Conservation (phyloP, 2,329 filamentous ascomycete genomes). For the Juglanconis sp. region DNA sequence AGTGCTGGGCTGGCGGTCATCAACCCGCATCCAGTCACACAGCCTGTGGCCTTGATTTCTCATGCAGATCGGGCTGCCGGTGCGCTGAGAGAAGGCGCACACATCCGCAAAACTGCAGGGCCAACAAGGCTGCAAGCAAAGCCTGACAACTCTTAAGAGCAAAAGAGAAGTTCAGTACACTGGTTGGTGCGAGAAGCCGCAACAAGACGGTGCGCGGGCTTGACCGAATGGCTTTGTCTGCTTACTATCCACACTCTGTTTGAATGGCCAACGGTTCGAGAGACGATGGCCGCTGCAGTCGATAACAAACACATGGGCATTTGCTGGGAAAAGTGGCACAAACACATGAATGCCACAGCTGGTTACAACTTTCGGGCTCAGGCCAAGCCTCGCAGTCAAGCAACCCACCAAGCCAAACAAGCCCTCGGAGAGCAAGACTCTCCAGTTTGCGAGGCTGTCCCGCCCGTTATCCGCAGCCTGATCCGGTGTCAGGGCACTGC, state of each 20-base stretch:
- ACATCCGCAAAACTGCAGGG: slow-evolving; percentile 5
- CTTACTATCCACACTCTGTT: background rate
- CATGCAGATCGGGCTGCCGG: slow-evolving; percentile 16
- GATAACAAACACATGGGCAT: too few relatives aligned
- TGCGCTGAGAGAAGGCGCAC: slow-evolving; percentile 2
- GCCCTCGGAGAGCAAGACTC: background rate
- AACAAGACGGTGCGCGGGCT: background rate
- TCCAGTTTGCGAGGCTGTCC: background rate
- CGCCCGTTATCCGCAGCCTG: background rate
- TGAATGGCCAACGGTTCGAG: background rate
- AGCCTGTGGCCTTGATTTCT: slow-evolving; percentile 4
- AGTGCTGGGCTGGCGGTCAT: slow-evolving; percentile 6
- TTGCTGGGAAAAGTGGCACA: background rate
- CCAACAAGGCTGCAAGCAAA: slow-evolving; percentile 2
- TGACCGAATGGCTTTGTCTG: background rate
- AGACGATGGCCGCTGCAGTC: background rate
- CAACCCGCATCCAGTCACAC: slow-evolving; percentile 2
- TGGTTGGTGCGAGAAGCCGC: background rate
- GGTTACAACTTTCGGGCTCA: background rate
- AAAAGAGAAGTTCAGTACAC: background rate
- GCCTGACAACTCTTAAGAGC: background rate
- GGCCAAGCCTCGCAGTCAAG: background rate
- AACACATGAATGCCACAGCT: background rate
- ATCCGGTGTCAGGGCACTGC: background rate
- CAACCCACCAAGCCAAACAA: background rate